Conservation (phyloP, 441 rosid genomes). For the Corymbia citriodora region DNA sequence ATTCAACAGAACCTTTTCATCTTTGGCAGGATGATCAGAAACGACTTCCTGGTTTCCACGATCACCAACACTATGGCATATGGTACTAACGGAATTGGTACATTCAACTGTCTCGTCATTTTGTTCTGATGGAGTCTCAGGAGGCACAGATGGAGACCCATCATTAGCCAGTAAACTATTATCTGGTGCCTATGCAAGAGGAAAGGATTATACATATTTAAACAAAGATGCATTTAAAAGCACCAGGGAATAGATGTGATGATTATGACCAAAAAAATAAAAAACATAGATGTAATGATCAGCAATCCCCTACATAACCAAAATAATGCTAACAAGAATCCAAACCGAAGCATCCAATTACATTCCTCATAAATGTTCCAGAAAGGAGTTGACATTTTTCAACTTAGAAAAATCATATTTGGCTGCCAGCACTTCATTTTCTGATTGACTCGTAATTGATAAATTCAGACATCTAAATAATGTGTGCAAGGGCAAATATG, state of each 20-base stretch:
- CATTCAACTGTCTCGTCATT: slow-evolving; percentile 6
- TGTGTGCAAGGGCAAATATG: not conserved
- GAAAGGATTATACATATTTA: not conserved
- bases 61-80: slow-evolving; percentile 1
- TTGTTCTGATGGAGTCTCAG: slow-evolving; percentile 8
- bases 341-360: not conserved
- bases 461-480: not conserved
- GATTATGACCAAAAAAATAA: not conserved
- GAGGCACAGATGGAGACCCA: slow-evolving; percentile 13
- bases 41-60: slow-evolving; percentile 1
- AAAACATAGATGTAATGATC: not conserved
- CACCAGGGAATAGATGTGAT: not conserved
- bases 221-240: not conserved
- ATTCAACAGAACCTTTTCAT: slow-evolving; percentile 10
- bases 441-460: not conserved
- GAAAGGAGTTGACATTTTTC: not conserved
- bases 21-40: slow-evolving; percentile 8
- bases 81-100: not conserved
- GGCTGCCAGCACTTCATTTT: not conserved
- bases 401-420: not conserved
- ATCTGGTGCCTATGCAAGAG: slow-evolving; percentile 24
- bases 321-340: not conserved
- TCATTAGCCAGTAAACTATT: slow-evolving; percentile 24
- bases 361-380: not conserved
- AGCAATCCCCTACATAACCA: not conserved